phyloP scores from a whole-genome alignment of 164 flowering plant species.

The Vitis riparia region DNA sequence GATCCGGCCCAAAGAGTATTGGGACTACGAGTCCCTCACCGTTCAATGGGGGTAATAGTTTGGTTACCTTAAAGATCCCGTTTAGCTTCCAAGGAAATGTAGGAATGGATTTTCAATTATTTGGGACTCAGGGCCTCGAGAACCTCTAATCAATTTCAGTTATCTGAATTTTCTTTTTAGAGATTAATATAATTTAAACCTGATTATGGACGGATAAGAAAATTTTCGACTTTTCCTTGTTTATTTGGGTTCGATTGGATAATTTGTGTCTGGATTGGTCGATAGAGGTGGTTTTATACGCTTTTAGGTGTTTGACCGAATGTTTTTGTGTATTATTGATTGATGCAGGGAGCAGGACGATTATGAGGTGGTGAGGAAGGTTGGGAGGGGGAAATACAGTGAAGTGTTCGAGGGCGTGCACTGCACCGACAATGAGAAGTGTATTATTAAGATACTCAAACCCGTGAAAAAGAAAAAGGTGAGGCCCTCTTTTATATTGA shows the following conservation, averaged over 20 bases:
- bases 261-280: background rate
- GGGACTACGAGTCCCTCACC: constrained; percentile 93
- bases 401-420: constrained; percentile 96
- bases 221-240: no score
- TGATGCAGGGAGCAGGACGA: constrained; percentile 86
- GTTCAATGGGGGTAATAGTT: constrained; percentile 87
- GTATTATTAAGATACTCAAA: constrained; percentile 90
- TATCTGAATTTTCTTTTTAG: no score
- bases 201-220: no score
- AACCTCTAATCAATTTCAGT: no score
- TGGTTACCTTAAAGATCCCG: background rate
- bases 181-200: no score
- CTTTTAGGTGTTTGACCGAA: no score
- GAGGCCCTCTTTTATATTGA: constrained; percentile 1
- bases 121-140: no score
- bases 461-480: constrained; percentile 99
- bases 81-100: background rate
- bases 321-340: background rate
- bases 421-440: constrained; percentile 66
- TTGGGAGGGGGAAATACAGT: constrained; percentile 95
- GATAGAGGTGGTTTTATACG: no score
- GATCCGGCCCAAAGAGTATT: constrained; percentile 85
- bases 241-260: no score
- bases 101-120: no score
- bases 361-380: constrained; percentile 95